Evolutionary conservation across 305 asterid genomes (phyloP).

Genomic region (Solanum hybrid): DNA sequence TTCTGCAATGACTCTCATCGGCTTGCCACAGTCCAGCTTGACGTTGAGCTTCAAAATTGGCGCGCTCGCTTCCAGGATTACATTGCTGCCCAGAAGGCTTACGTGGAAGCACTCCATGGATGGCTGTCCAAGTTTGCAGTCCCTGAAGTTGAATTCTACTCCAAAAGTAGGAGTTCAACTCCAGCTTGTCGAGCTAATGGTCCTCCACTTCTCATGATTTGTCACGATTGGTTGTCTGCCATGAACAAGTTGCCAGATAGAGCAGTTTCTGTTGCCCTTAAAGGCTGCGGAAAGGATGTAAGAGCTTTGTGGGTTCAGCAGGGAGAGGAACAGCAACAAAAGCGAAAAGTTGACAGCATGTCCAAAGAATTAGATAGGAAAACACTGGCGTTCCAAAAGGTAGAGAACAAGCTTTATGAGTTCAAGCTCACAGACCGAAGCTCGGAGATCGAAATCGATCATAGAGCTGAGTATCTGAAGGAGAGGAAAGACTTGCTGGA

Average conservation of each 20-base stretch:
- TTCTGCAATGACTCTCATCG: conserved; percentile 77
- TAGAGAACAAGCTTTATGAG: conserved; percentile 44
- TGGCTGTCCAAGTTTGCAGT: conserved; percentile 73
- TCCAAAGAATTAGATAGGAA: conserved; percentile 66
- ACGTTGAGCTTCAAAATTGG: conserved; percentile 79
- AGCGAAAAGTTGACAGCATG: conserved; percentile 62
- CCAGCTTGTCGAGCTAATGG: conserved; percentile 24
- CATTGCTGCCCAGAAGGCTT: conserved; percentile 47
- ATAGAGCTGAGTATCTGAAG: conserved; percentile 26
- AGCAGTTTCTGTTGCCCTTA: conserved; percentile 48
- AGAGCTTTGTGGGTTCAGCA: conserved; percentile 74
- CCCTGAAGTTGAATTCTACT: conserved; percentile 42
- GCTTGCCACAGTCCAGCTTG: conserved; percentile 74
- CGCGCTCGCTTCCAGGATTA: conserved; percentile 57
- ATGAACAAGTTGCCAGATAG: conserved; percentile 54
- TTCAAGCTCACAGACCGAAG: conserved; percentile 32
- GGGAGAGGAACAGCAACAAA: conserved; percentile 74
- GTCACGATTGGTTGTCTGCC: conserved; percentile 55
- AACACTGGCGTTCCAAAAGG: conserved; percentile 45
- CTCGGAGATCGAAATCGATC: conserved; percentile 29
- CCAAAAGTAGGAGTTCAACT: conserved; percentile 21
- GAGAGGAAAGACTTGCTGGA: conserved; percentile 52
- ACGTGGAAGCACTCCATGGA: conserved; percentile 50
- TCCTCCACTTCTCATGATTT: conserved; percentile 50
- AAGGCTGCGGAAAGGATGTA: conserved; percentile 67